Evolutionary conservation across 257 asterid genomes (phyloP).

Genomic region (Catharanthus roseus): DNA sequence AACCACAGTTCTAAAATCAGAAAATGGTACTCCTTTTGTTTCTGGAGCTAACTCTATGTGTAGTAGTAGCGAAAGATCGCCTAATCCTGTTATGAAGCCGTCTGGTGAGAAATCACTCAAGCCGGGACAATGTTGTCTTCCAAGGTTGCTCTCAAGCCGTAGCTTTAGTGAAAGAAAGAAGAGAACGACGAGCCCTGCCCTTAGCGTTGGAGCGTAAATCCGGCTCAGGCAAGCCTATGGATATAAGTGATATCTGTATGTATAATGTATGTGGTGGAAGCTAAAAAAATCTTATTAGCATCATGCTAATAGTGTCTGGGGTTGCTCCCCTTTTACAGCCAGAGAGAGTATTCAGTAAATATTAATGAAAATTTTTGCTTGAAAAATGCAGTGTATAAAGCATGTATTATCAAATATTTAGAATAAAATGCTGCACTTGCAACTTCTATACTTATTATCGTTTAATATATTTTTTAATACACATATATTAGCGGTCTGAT

Average conservation of each 20-base stretch:
- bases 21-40: constrained; percentile 23
- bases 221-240: not conserved
- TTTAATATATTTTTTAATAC: too few relatives aligned
- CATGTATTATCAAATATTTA: not conserved
- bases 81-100: constrained; percentile 10
- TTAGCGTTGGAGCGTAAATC: constrained; percentile 1
- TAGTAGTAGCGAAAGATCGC: constrained; percentile 34
- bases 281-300: not conserved
- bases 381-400: constrained; percentile 1
- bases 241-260: constrained; percentile 19
- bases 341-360: constrained; percentile 4
- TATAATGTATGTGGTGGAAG: constrained; percentile 27
- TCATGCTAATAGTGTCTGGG: too few relatives aligned
- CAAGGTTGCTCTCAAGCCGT: constrained; percentile 44
- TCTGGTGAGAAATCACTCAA: constrained; percentile 25
- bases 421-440: not conserved
- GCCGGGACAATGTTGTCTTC: constrained; percentile 56
- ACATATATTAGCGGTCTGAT: too few relatives aligned
- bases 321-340: not conserved
- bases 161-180: constrained; percentile 50
- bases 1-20: constrained; percentile 19
- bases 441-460: too few relatives aligned
- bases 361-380: constrained; percentile 4
- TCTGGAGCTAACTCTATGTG: constrained; percentile 31
- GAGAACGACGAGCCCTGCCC: constrained; percentile 31